Evolutionary conservation across 202 grass and related monocot species (phyloP).

Genomic region (Saccharum hybrid): DNA sequence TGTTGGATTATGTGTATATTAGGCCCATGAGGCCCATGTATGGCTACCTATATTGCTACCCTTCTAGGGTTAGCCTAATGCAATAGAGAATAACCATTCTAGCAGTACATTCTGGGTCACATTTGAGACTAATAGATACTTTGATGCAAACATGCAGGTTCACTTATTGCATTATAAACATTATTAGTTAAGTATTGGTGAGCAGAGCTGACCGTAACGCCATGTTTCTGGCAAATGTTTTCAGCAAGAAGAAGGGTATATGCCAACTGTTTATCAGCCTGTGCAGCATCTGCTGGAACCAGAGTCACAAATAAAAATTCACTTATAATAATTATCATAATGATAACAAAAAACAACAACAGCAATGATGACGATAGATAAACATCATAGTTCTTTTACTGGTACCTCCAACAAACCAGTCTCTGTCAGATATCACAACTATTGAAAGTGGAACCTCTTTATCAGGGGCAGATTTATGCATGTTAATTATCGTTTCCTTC

Average conservation of each 20-base stretch:
- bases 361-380: background rate
- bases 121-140: slow-evolving; percentile 27
- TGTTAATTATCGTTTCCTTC: slow-evolving; percentile 78
- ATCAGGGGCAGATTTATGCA: slow-evolving; percentile 53
- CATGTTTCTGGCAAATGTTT: slow-evolving; percentile 90
- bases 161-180: slow-evolving; percentile 35
- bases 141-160: slow-evolving; percentile 24
- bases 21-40: too few species aligned
- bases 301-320: slow-evolving; percentile 41
- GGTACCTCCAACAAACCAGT: slow-evolving; percentile 83
- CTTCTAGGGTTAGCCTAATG: too few species aligned
- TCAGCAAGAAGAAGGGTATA: slow-evolving; percentile 95
- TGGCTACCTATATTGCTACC: too few species aligned
- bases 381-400: slow-evolving; percentile 28
- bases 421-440: slow-evolving; percentile 85
- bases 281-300: slow-evolving; percentile 69
- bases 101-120: slow-evolving; percentile 22
- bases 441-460: slow-evolving; percentile 70
- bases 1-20: too few species aligned
- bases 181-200: background rate
- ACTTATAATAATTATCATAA: slow-evolving; percentile 21
- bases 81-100: too few species aligned
- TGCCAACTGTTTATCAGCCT: slow-evolving; percentile 91
- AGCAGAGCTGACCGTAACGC: slow-evolving; percentile 66
- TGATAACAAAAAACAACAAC: background rate